A percentile compares a stretch with the other conserved stretches of the same genome.
phyloP scores from a whole-genome alignment of 129 eudicot genomes.

The Flaveria bidentis region DNA sequence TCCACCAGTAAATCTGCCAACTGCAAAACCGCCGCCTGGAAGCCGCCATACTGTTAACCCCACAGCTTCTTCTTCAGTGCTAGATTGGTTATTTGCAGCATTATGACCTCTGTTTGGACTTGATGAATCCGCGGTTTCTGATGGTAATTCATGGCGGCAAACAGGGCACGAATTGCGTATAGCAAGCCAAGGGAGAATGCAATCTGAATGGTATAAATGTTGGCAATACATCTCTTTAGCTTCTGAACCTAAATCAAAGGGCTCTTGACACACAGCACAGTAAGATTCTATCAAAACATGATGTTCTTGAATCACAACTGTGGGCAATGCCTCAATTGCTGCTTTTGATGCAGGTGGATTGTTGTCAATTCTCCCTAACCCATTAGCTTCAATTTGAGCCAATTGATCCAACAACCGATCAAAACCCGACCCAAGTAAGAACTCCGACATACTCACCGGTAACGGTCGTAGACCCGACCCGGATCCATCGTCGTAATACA shows the following conservation, averaged over 20 bases:
- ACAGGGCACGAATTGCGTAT: slow-evolving; percentile 88
- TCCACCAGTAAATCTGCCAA: slow-evolving; percentile 85
- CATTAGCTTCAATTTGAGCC: slow-evolving; percentile 75
- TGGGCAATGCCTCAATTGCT: slow-evolving; percentile 83
- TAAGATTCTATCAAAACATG: slow-evolving; percentile 56
- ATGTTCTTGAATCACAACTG: slow-evolving; percentile 45
- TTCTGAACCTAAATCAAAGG: slow-evolving; percentile 67
- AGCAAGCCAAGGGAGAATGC: slow-evolving; percentile 86
- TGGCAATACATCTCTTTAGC: slow-evolving; percentile 88
- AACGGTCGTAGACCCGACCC: slow-evolving; percentile 90
- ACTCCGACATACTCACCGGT: slow-evolving; percentile 68
- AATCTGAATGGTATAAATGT: slow-evolving; percentile 79
- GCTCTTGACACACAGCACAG: slow-evolving; percentile 91
- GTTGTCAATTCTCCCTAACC: slow-evolving; percentile 67
- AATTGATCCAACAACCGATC: slow-evolving; percentile 50
- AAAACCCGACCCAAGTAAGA: slow-evolving; percentile 52
- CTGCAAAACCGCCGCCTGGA: slow-evolving; percentile 94
- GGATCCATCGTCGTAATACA: slow-evolving; percentile 88
- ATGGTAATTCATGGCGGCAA: slow-evolving; percentile 79
- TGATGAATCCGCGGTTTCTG: slow-evolving; percentile 30
- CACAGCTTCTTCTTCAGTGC: slow-evolving; percentile 68
- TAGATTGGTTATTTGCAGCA: slow-evolving; percentile 29
- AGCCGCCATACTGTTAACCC: slow-evolving; percentile 91
- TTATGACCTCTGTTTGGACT: slow-evolving; percentile 35
- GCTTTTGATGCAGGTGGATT: slow-evolving; percentile 90